A percentile compares a stretch with the other conserved stretches of the same genome.
Evolutionary conservation across 1,284 basidiomycete genomes (phyloP).

Genomic region (Somion occarium): DNA sequence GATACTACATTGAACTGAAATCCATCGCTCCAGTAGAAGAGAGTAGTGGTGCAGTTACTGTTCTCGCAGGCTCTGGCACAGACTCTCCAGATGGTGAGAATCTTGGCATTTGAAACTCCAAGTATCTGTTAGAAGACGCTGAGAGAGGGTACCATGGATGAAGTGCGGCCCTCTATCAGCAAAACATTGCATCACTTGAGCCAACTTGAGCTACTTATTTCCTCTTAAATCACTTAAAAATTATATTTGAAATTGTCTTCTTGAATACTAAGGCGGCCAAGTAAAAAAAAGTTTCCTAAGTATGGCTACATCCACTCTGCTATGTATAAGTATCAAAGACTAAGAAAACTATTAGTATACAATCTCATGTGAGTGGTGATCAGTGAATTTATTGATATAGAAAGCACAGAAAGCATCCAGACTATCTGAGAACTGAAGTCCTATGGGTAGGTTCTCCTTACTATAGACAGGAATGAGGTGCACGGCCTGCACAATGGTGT

Average conservation of each 20-base stretch:
- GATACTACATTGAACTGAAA: too few relatives aligned
- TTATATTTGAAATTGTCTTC: neutral
- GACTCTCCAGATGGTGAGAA: too few relatives aligned
- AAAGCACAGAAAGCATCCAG: neutral
- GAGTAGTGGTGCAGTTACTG: too few relatives aligned
- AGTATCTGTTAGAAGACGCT: too few relatives aligned
- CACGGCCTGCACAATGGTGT: conserved; percentile 6
- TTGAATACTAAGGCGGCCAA: neutral
- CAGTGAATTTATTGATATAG: conserved; percentile 1
- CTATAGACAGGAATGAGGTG: conserved; percentile 9
- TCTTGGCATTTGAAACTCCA: too few relatives aligned
- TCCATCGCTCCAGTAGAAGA: too few relatives aligned
- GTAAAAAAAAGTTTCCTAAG: too few relatives aligned
- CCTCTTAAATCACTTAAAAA: neutral
- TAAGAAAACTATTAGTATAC: neutral
- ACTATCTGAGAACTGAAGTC: neutral
- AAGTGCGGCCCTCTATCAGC: neutral
- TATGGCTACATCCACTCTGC: too few relatives aligned
- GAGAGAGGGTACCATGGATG: too few relatives aligned
- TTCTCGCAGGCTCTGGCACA: too few relatives aligned
- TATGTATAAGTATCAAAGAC: neutral
- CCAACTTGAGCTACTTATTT: neutral
- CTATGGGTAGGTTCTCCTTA: neutral
- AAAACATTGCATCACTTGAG: neutral
- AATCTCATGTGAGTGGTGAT: neutral